Evolutionary conservation across 306 rosid species (phyloP).

Genomic region (Trifolium pratense): DNA sequence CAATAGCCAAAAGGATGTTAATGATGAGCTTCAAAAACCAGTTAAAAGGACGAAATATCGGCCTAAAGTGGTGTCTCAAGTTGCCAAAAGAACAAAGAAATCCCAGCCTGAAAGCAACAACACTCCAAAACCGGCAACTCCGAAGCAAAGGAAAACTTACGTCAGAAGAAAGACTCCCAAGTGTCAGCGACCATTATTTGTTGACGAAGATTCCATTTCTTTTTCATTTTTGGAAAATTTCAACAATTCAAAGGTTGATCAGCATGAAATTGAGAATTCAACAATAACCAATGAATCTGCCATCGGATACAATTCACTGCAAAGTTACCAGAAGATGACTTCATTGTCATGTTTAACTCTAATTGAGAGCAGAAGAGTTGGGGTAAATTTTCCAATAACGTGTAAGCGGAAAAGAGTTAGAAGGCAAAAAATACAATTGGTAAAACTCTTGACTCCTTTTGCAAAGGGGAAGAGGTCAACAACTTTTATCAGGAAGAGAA

Average conservation of each 20-base stretch:
- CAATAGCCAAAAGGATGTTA: neutral
- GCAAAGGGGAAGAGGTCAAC: conserved; percentile 37
- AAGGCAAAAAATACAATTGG: neutral
- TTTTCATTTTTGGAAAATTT: conserved; percentile 16
- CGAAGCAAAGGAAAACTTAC: neutral
- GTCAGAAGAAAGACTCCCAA: neutral
- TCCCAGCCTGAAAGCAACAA: neutral
- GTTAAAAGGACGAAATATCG: conserved; percentile 40
- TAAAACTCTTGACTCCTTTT: neutral
- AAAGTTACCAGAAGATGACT: neutral
- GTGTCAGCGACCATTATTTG: conserved; percentile 5
- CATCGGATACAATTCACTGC: neutral
- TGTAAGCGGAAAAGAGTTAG: conserved; percentile 33
- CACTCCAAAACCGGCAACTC: conserved; percentile 44
- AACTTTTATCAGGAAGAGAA: neutral
- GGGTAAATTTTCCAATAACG: conserved; percentile 4
- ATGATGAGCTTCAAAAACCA: neutral
- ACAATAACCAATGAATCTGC: conserved; percentile 9
- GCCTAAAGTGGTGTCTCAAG: conserved; percentile 39
- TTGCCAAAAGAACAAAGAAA: neutral
- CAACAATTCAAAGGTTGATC: neutral
- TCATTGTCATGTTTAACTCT: neutral
- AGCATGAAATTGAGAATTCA: neutral
- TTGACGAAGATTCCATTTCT: neutral
- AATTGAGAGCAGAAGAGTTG: neutral